A percentile compares a stretch with the other conserved stretches of the same genome.
phyloP scores from a whole-genome alignment of 208 protist genomes.

The Entamoeba moshkovskii region DNA sequence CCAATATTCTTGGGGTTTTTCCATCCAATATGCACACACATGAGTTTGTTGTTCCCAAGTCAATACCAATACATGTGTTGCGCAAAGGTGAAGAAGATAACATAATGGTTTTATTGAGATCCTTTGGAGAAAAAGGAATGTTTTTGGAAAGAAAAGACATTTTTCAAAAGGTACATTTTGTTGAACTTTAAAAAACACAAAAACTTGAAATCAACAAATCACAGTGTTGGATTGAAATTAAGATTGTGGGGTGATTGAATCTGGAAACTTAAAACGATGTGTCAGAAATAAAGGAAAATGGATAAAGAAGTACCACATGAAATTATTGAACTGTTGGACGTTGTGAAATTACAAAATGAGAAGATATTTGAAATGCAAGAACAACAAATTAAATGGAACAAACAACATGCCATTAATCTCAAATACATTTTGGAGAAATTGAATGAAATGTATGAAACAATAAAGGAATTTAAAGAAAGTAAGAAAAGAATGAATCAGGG shows the following conservation, averaged over 20 bases:
- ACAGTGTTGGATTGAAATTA: too few relatives aligned
- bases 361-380: not conserved
- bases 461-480: not conserved
- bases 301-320: not conserved
- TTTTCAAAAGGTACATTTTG: too few relatives aligned
- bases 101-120: too few relatives aligned
- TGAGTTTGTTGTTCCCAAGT: slow-evolving; percentile 64
- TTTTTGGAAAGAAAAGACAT: too few relatives aligned
- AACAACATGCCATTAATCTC: not conserved
- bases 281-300: not conserved
- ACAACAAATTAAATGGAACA: not conserved
- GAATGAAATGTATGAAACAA: not conserved
- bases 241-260: too few relatives aligned
- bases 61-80: slow-evolving; percentile 47
- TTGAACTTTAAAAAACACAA: too few relatives aligned
- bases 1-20: slow-evolving; percentile 37
- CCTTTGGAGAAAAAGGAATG: too few relatives aligned
- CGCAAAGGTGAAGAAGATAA: not conserved
- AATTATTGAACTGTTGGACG: not conserved
- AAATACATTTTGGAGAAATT: not conserved
- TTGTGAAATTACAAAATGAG: not conserved
- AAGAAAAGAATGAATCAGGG: not conserved
- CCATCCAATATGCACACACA: slow-evolving; percentile 57
- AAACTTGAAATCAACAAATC: too few relatives aligned
- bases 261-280: too few relatives aligned